phyloP scores from a whole-genome alignment of 495 filamentous ascomycete genomes.

The Umbilicaria muhlenbergii region DNA sequence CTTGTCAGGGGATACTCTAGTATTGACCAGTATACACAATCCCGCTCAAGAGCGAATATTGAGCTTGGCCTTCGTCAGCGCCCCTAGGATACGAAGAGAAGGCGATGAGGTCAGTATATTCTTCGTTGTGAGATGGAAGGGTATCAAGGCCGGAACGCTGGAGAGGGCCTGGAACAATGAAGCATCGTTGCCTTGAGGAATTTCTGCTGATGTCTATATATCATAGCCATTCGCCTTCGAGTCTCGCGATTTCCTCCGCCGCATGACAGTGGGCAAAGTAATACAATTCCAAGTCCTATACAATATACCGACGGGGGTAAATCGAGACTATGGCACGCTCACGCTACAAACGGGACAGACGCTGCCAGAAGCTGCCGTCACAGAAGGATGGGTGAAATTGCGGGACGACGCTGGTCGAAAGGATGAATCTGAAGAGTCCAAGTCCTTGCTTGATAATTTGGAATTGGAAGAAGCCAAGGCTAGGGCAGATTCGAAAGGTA shows the following conservation, averaged over 20 bases:
- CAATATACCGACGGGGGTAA: conserved; percentile 60
- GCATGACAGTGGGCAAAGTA: conserved; percentile 68
- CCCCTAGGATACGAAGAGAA: conserved; percentile 72
- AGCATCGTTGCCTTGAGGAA: conserved; percentile 1
- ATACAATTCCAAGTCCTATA: conserved; percentile 74
- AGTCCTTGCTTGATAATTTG: conserved; percentile 57
- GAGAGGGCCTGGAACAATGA: not conserved
- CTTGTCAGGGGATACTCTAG: conserved; percentile 78
- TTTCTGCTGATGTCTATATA: not conserved
- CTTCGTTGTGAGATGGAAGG: not conserved
- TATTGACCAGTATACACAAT: conserved; percentile 63
- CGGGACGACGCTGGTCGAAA: conserved; percentile 82
- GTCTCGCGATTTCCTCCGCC: conserved; percentile 81
- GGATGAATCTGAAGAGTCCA: conserved; percentile 62
- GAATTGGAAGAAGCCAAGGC: conserved; percentile 67
- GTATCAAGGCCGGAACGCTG: not conserved
- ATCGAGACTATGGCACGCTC: conserved; percentile 76
- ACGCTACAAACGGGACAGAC: conserved; percentile 53
- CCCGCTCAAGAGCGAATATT: conserved; percentile 63
- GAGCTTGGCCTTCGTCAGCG: conserved; percentile 80
- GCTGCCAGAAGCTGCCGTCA: conserved; percentile 64
- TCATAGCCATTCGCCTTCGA: conserved; percentile 66
- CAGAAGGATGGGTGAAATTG: conserved; percentile 79
- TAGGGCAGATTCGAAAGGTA: conserved; percentile 56
- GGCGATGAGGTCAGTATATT: conserved; percentile 57